Conservation (phyloP, 768 basidiomycete genomes). For the Trametopsis cervina region DNA sequence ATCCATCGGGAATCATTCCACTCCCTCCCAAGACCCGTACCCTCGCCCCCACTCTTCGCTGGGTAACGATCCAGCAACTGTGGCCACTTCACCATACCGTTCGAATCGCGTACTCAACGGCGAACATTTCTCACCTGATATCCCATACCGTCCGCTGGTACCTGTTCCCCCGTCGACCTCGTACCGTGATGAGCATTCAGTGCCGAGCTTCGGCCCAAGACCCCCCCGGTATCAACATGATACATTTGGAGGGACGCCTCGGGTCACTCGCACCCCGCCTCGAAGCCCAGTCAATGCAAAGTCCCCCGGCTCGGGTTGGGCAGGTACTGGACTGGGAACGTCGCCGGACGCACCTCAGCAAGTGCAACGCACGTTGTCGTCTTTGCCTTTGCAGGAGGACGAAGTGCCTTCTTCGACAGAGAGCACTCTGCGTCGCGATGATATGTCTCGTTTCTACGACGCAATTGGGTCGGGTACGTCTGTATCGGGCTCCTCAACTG, state of each 20-base stretch:
- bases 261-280: slow-evolving; percentile 36
- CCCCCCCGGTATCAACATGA: slow-evolving; percentile 11
- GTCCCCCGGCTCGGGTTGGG: slow-evolving; percentile 33
- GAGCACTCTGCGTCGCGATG: slow-evolving; percentile 12
- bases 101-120: slow-evolving; percentile 9
- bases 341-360: not conserved
- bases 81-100: slow-evolving; percentile 24
- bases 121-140: slow-evolving; percentile 5
- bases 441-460: not conserved
- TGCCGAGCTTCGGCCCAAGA: slow-evolving; percentile 7
- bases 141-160: slow-evolving; percentile 3
- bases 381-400: slow-evolving; percentile 13
- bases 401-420: slow-evolving; percentile 10
- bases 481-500: slow-evolving; percentile 3
- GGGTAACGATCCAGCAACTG: slow-evolving; percentile 30
- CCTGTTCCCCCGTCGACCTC: not conserved
- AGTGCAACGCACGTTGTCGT: slow-evolving; percentile 11
- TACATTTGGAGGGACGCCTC: not conserved
- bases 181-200: slow-evolving; percentile 7
- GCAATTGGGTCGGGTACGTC: not conserved
- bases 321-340: slow-evolving; percentile 18
- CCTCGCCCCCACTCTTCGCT: slow-evolving; percentile 59
- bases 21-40: slow-evolving; percentile 49
- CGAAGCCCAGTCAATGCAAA: slow-evolving; percentile 55
- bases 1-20: slow-evolving; percentile 18